Evolutionary conservation across 768 basidiomycete species (phyloP).

Genomic region (Gymnopilus dilepis): DNA sequence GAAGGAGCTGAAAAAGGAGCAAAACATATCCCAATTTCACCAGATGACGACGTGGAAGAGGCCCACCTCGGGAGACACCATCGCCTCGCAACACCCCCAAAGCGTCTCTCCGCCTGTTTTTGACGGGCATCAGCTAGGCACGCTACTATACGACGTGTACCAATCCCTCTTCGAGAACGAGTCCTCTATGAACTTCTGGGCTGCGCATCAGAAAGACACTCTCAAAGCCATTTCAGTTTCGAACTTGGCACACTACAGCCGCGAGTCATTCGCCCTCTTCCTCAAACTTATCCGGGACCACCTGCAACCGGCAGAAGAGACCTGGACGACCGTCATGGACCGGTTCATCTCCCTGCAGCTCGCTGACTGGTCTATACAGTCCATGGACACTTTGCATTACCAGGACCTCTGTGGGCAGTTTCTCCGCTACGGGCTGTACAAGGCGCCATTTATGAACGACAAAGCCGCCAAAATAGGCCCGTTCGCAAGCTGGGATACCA

Average conservation of each 20-base stretch:
- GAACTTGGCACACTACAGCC: constrained; percentile 33
- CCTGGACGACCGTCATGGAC: constrained; percentile 38
- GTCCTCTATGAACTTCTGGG: constrained; percentile 18
- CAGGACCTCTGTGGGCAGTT: constrained; percentile 33
- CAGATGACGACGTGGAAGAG: constrained; percentile 43
- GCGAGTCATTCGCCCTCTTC: constrained; percentile 37
- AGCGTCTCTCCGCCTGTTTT: constrained; percentile 20
- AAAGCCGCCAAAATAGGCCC: constrained; percentile 9
- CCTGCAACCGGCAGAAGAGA: constrained; percentile 13
- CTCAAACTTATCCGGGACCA: constrained; percentile 31
- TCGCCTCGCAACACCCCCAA: constrained; percentile 5
- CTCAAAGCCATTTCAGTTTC: constrained; percentile 22
- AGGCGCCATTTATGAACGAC: constrained; percentile 11
- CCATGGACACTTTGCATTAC: constrained; percentile 26
- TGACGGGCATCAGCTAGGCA: constrained; percentile 35
- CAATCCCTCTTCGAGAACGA: constrained; percentile 43
- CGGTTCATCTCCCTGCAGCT: constrained; percentile 26
- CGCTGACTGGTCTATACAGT: constrained; percentile 30
- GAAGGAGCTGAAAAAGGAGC: not conserved
- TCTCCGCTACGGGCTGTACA: constrained; percentile 26
- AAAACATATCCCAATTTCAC: constrained; percentile 35
- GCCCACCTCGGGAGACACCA: constrained; percentile 31
- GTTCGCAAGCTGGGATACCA: constrained; percentile 32
- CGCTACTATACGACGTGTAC: constrained; percentile 45
- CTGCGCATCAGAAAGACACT: constrained; percentile 16